Evolutionary conservation across 495 filamentous ascomycete species (phyloP), one percentile per base, ranked within the genome.

Genomic region (Trichoderma erinaceum): DNA sequence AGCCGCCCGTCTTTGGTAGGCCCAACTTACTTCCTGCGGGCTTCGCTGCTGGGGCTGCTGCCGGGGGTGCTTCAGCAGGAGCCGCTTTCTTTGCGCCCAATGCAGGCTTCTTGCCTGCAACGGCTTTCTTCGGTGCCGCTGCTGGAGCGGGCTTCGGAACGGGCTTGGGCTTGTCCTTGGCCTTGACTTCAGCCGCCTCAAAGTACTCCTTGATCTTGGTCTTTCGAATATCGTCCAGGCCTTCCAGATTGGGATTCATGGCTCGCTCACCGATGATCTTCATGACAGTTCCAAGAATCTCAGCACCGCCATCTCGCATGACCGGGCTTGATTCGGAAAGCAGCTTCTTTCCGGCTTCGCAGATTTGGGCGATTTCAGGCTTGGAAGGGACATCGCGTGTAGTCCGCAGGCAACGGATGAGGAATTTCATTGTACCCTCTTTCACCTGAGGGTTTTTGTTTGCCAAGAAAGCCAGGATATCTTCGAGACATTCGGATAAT

Each of bases 361-460:
- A 90, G 41, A 98, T 95, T 25, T 86, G 86, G 69, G 91, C 90
- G 29, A 91, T 87, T 74, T 97, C 93, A 64, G 90, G 82, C 69
- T 94, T 93, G 65, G 86, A 82, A 11, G 96, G 96, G 6, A 91
- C 90, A 21, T 92, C 89, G 69, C 88, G 82, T 4, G 95, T 97
- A 1, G 86, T 93, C 69, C 90, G 87, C 41, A 99, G 85, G 76
- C 90, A 96, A 70, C 94, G 84, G 41, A 96, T 89, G 32, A 99
- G 81, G 70, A 98, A 97, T 69, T 89, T 92, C 74, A 97, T 87
- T 4, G 91, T 94, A 65, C 96, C 93, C 68, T 96, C 90, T 76
- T 99, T 99, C 64, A 99, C 89, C 71, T 97, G 93, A 0, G 95
- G 96, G 74, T 99, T 99, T 75, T 99, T 99, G 80, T 97, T 90